Conservation (phyloP, 2,329 filamentous ascomycete species). For the Talaromyces islandicus region DNA sequence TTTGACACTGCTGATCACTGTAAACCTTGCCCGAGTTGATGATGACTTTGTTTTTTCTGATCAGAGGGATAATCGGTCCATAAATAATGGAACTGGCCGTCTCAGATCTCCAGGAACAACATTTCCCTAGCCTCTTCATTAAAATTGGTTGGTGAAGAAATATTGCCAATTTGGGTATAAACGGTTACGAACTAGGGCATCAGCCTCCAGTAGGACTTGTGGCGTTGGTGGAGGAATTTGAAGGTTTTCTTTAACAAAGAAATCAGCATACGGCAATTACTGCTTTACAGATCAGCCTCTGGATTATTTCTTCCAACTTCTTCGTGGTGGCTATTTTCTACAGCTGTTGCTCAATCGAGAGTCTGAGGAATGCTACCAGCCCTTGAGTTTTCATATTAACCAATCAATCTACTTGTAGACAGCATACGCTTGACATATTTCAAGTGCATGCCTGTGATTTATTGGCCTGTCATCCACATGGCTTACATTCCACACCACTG, state of each 20-base stretch:
- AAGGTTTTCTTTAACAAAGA: not conserved
- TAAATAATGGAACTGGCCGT: constrained; percentile 11
- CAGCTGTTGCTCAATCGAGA: not conserved
- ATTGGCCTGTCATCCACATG: not conserved
- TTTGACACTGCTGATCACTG: not conserved
- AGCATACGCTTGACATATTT: not conserved
- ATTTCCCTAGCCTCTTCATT: not conserved
- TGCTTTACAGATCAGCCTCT: not conserved
- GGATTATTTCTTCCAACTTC: not conserved
- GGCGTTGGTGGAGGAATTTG: not conserved
- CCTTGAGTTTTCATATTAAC: not conserved
- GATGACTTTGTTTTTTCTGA: not conserved
- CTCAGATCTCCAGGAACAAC: not conserved
- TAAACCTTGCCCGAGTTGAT: not conserved
- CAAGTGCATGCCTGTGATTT: not conserved
- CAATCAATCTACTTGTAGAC: not conserved
- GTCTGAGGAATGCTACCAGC: not conserved
- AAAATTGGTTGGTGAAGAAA: not conserved
- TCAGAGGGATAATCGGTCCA: not conserved
- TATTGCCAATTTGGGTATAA: constrained; percentile 7
- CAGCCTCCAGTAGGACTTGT: not conserved
- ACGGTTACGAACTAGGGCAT: not conserved
- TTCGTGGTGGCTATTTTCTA: not conserved
- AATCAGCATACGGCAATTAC: not conserved
- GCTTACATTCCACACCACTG: constrained; percentile 5